These are phyloP conservation scores for Colletotrichum sojae DNA, from an alignment of 2,329 filamentous ascomycete genomes.

Conservation along the genomic window DNA sequence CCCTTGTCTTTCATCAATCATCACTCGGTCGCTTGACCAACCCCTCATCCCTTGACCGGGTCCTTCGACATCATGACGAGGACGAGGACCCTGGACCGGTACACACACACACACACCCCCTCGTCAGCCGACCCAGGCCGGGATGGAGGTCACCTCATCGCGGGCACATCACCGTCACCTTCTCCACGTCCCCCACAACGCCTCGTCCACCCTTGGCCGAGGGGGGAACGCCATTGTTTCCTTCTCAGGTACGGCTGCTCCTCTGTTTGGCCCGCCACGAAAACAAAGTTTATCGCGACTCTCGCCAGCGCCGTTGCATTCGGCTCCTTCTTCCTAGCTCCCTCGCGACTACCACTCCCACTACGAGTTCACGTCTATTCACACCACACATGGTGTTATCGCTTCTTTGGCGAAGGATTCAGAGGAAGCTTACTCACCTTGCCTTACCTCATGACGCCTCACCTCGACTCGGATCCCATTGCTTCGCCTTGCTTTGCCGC, in stretches of 20 bases:
- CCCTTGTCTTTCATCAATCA: conserved; percentile 15
- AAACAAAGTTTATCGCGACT: conserved; percentile 39
- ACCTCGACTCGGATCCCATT: conserved; percentile 2
- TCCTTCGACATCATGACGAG: conserved; percentile 34
- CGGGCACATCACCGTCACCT: conserved; percentile 37
- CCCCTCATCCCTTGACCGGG: conserved; percentile 12
- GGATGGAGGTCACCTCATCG: conserved; percentile 32
- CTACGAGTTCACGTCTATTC: not conserved
- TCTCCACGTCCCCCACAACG: conserved; percentile 39
- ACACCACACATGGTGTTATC: no score
- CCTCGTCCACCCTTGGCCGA: conserved; percentile 16
- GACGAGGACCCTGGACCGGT: conserved; percentile 35
- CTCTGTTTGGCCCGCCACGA: conserved; percentile 23
- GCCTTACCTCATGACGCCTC: not conserved
- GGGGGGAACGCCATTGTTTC: conserved; percentile 29
- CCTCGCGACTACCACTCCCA: conserved; percentile 6
- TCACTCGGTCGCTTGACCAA: conserved; percentile 18
- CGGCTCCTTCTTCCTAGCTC: conserved; percentile 33
- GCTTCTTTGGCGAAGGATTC: no score
- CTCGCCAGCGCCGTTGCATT: conserved; percentile 40
- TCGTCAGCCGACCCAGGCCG: conserved; percentile 17
- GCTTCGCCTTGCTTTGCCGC: conserved; percentile 12
- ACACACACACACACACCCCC: conserved; percentile 24
- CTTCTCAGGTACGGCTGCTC: conserved; percentile 33
- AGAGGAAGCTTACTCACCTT: no score